These are phyloP conservation scores for Sesbania bispinosa DNA, from an alignment of 306 rosid genomes.

Conservation along the genomic window DNA sequence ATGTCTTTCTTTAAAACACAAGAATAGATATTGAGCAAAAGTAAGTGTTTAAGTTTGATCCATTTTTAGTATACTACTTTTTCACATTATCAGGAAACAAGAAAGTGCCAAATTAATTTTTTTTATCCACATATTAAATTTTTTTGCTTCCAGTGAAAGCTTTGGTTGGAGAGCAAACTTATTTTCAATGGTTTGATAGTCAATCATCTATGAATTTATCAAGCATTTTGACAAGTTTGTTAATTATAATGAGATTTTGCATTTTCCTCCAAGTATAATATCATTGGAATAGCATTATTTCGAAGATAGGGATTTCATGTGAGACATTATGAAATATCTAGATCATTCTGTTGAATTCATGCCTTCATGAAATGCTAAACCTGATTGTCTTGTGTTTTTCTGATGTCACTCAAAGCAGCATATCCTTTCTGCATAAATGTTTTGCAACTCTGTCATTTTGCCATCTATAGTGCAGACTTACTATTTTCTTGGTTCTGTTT, in stretches of 20 bases:
- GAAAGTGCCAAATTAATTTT: no score
- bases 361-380: neutral
- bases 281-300: neutral
- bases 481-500: neutral
- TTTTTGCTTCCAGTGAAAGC: no score
- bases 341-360: slow-evolving; percentile 1
- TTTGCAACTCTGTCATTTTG: neutral
- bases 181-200: neutral
- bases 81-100: neutral
- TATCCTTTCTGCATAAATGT: neutral
- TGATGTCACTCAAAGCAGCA: neutral
- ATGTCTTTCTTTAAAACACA: neutral
- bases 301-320: neutral
- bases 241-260: neutral
- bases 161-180: neutral
- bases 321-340: neutral
- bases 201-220: neutral
- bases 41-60: neutral
- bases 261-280: neutral
- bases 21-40: neutral
- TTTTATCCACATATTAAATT: no score
- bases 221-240: neutral
- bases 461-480: neutral
- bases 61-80: neutral
- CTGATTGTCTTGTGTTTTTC: neutral